These are phyloP conservation scores for Ostreobium quekettii DNA, from an alignment of 139 green algal genomes.

Conservation along the genomic window DNA sequence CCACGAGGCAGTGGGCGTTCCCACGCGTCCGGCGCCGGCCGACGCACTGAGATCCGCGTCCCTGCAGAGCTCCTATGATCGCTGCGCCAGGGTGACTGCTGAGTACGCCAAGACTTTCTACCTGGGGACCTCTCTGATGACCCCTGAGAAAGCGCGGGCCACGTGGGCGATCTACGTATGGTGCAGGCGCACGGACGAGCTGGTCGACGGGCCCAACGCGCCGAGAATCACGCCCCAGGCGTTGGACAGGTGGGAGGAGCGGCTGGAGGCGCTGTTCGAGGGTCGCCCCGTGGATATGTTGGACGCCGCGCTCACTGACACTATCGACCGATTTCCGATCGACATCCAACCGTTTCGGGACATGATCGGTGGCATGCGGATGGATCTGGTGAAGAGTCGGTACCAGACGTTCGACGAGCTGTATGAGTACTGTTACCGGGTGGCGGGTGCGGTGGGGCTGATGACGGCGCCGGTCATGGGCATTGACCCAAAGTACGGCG, in stretches of 20 bases:
- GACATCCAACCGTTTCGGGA: conserved; percentile 95
- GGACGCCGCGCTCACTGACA: conserved; percentile 93
- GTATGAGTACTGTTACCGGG: conserved; percentile 98
- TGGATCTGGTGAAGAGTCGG: conserved; percentile 90
- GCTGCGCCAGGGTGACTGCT: conserved; percentile 78
- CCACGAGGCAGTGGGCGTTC: no score
- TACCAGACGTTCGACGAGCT: conserved; percentile 98
- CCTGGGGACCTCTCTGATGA: conserved; percentile 97
- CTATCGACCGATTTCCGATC: conserved; percentile 71
- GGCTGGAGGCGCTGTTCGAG: conserved; percentile 86
- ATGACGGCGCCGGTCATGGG: conserved; percentile 98
- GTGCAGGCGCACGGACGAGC: conserved; percentile 96
- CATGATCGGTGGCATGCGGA: conserved; percentile 99
- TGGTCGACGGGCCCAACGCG: conserved; percentile 96
- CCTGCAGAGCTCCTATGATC: conserved; percentile 75
- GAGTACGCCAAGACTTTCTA: conserved; percentile 99
- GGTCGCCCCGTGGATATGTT: conserved; percentile 90
- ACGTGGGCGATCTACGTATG: conserved; percentile 99
- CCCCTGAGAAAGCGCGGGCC: conserved; percentile 79
- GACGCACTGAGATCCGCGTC: conserved; percentile 24
- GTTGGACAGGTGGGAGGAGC: conserved; percentile 91
- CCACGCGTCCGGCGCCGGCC: conserved; percentile 27
- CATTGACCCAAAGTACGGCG: conserved; percentile 77
- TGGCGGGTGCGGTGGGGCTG: conserved; percentile 92
- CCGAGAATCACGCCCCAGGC: conserved; percentile 88